These are phyloP conservation scores for Pyrrhoderma noxium DNA, from an alignment of 1,284 basidiomycete genomes.

Conservation along the genomic window DNA sequence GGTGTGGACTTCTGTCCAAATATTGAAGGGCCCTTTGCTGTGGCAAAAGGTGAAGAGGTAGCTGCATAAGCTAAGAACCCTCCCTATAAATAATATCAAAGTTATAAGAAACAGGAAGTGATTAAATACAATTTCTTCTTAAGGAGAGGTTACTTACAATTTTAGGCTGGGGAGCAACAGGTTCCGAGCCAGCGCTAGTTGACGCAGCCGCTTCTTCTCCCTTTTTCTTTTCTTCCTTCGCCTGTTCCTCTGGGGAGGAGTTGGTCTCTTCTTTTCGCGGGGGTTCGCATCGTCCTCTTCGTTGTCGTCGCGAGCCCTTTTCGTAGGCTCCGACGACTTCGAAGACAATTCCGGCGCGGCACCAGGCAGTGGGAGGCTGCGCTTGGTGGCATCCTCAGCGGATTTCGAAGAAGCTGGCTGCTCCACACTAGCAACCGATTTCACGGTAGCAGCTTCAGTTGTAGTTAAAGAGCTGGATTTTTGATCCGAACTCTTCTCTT, in stretches of 20 bases:
- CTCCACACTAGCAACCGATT: conserved; percentile 26
- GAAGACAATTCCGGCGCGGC: conserved; percentile 23
- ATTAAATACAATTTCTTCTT: conserved; percentile 15
- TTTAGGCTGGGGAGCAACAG: conserved; percentile 17
- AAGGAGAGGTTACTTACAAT: conserved; percentile 6
- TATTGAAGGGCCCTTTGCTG: conserved; percentile 14
- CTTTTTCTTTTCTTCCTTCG: conserved; percentile 19
- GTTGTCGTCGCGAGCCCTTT: conserved; percentile 29
- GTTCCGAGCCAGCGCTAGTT: conserved; percentile 28
- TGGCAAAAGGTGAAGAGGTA: conserved; percentile 17
- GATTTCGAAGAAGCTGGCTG: too few species aligned
- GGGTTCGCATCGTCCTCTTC: conserved; percentile 28
- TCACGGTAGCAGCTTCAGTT: conserved; percentile 8
- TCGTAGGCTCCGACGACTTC: conserved; percentile 22
- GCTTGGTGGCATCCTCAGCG: too few species aligned
- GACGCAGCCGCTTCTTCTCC: conserved; percentile 29
- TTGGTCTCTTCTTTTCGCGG: conserved; percentile 17
- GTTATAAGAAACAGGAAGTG: not conserved
- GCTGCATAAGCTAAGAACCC: conserved; percentile 17
- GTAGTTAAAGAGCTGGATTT: too few species aligned
- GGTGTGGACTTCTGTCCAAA: conserved; percentile 18
- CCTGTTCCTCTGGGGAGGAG: conserved; percentile 20
- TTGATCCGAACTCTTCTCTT: conserved; percentile 40
- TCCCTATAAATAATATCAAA: conserved; percentile 8
- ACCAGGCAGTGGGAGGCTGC: too few species aligned